These are phyloP conservation scores for Gnaphalium uliginosum DNA, from an alignment of 129 eudicot species.

Conservation along the genomic window DNA sequence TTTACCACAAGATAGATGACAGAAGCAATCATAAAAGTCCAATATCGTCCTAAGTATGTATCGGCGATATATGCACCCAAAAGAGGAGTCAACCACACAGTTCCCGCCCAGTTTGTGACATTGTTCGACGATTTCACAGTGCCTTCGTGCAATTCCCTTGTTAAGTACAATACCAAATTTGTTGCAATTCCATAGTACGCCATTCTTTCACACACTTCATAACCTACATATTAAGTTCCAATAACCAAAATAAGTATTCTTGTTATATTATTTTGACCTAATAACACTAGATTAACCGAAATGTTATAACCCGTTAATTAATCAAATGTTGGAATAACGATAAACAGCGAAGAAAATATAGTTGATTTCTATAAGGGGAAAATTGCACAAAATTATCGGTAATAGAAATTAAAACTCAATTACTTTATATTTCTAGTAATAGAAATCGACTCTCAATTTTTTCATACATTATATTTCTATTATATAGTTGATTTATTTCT, in stretches of 20 bases:
- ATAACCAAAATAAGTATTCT: neutral
- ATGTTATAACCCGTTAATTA: no score
- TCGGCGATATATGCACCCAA: slow-evolving; percentile 77
- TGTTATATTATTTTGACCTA: no score
- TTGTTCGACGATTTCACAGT: slow-evolving; percentile 74
- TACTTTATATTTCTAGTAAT: no score
- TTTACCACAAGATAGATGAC: slow-evolving; percentile 48
- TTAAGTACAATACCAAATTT: slow-evolving; percentile 58
- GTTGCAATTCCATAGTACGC: slow-evolving; percentile 73
- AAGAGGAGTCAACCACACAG: slow-evolving; percentile 73
- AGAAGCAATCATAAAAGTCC: slow-evolving; percentile 71
- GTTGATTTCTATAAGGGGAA: no score
- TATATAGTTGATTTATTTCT: no score
- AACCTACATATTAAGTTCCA: slow-evolving; percentile 37
- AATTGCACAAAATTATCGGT: no score
- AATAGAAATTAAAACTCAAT: no score
- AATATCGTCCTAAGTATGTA: slow-evolving; percentile 64
- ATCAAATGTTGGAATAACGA: no score
- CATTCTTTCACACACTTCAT: slow-evolving; percentile 75
- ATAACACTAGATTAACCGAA: no score
- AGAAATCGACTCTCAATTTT: no score
- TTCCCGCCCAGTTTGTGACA: slow-evolving; percentile 79
- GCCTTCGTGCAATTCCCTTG: slow-evolving; percentile 63
- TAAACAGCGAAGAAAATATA: no score
- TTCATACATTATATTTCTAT: no score